Conservation (phyloP, 345 rosid species). For the Iberis pinnata region DNA sequence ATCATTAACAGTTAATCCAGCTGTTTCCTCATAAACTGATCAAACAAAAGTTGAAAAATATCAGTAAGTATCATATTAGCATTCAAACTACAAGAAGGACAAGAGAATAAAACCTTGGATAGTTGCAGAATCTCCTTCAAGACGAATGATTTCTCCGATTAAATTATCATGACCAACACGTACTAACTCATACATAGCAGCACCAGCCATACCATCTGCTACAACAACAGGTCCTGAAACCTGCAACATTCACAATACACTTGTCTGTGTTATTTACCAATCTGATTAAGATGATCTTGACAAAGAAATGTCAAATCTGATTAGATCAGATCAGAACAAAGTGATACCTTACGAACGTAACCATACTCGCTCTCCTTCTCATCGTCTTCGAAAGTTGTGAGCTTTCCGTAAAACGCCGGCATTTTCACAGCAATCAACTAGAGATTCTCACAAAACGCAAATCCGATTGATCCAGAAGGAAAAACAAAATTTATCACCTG, state of each 20-base stretch:
- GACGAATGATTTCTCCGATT: conserved; percentile 94
- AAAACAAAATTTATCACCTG: conserved; percentile 15
- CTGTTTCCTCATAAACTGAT: conserved; percentile 95
- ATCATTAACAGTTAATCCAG: conserved; percentile 87
- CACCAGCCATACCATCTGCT: conserved; percentile 99
- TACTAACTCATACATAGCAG: conserved; percentile 98
- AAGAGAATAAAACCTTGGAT: conserved; percentile 64
- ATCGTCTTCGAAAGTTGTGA: conserved; percentile 89
- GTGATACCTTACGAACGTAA: conserved; percentile 81
- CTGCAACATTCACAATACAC: conserved; percentile 43
- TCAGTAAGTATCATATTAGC: too few species aligned
- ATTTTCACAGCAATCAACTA: conserved; percentile 36
- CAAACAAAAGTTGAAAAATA: background rate
- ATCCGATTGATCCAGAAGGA: background rate
- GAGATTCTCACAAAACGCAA: conserved; percentile 10
- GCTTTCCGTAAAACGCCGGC: conserved; percentile 76
- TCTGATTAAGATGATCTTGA: background rate
- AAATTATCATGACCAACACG: conserved; percentile 96
- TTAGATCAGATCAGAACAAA: conserved; percentile 18
- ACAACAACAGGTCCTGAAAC: conserved; percentile 98
- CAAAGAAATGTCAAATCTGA: conserved; percentile 9
- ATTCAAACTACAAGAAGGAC: background rate
- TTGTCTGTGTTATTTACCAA: conserved; percentile 10
- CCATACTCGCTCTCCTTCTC: conserved; percentile 99
- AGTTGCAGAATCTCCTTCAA: conserved; percentile 99